Evolutionary conservation across 768 basidiomycete species (phyloP).

Genomic region (Lactarius trivialis): DNA sequence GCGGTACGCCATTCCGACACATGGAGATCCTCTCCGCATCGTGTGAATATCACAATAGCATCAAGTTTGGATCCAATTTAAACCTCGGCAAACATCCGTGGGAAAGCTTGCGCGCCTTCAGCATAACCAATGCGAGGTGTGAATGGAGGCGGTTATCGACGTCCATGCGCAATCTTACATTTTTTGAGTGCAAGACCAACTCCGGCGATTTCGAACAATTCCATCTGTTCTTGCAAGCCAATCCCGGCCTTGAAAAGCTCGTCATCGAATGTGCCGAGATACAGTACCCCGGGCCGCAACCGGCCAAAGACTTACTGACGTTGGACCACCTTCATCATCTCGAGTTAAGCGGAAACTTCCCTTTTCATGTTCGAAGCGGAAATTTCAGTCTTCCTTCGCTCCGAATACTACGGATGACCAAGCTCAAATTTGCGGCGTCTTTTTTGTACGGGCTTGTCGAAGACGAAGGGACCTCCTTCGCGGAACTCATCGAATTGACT

Average conservation of each 20-base stretch:
- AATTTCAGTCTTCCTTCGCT: slow-evolving; percentile 17
- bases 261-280: slow-evolving; percentile 6
- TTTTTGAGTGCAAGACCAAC: slow-evolving; percentile 17
- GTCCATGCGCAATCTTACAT: slow-evolving; percentile 9
- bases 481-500: slow-evolving; percentile 16
- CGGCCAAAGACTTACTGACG: too few relatives aligned
- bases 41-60: not conserved
- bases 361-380: not conserved
- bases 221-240: slow-evolving; percentile 23
- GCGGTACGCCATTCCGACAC: not conserved
- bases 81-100: not conserved
- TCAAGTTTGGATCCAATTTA: not conserved
- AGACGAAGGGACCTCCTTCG: slow-evolving; percentile 12
- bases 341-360: slow-evolving; percentile 5
- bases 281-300: too few relatives aligned
- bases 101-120: slow-evolving; percentile 1
- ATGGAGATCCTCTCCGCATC: slow-evolving; percentile 7
- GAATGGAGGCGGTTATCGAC: not conserved
- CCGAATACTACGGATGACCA: slow-evolving; percentile 8
- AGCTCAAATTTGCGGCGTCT: not conserved
- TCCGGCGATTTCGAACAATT: slow-evolving; percentile 8
- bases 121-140: slow-evolving; percentile 2
- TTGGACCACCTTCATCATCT: slow-evolving; percentile 16
- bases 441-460: slow-evolving; percentile 1
- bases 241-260: slow-evolving; percentile 24